Conservation (phyloP, 2,329 filamentous ascomycete species). For the Chaetoscypha palmicola region DNA sequence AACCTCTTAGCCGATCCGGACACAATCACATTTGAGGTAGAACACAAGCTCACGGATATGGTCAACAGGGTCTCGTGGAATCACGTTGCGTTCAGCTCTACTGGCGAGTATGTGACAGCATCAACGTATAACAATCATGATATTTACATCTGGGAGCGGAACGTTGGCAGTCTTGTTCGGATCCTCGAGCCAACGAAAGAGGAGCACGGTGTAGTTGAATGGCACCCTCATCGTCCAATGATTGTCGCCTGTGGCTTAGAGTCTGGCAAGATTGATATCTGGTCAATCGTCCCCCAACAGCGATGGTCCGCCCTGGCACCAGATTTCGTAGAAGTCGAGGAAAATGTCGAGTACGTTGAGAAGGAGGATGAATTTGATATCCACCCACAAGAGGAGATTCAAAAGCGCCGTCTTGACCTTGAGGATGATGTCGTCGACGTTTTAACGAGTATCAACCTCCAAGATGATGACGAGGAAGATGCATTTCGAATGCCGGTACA, state of each 20-base stretch:
- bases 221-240: constrained; percentile 84
- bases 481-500: constrained; percentile 88
- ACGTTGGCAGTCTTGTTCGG: constrained; percentile 87
- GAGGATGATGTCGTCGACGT: constrained; percentile 95
- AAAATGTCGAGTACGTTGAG: constrained; percentile 96
- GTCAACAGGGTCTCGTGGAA: constrained; percentile 96
- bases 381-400: constrained; percentile 88
- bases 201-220: constrained; percentile 93
- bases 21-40: constrained; percentile 80
- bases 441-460: constrained; percentile 64
- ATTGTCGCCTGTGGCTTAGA: constrained; percentile 89
- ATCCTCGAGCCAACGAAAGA: constrained; percentile 96
- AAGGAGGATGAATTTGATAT: constrained; percentile 97
- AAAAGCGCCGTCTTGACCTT: constrained; percentile 79
- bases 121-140: constrained; percentile 98
- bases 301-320: constrained; percentile 96
- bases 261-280: constrained; percentile 88
- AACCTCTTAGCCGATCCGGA: constrained; percentile 70
- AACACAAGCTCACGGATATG: constrained; percentile 97
- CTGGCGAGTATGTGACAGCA: constrained; percentile 90
- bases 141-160: constrained; percentile 96
- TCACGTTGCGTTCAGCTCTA: constrained; percentile 89
- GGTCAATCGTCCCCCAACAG: constrained; percentile 91
- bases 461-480: constrained; percentile 48
- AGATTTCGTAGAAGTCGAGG: constrained; percentile 95